Evolutionary conservation across 208 protist species (phyloP).

Genomic region (Crithidia brevicula): DNA sequence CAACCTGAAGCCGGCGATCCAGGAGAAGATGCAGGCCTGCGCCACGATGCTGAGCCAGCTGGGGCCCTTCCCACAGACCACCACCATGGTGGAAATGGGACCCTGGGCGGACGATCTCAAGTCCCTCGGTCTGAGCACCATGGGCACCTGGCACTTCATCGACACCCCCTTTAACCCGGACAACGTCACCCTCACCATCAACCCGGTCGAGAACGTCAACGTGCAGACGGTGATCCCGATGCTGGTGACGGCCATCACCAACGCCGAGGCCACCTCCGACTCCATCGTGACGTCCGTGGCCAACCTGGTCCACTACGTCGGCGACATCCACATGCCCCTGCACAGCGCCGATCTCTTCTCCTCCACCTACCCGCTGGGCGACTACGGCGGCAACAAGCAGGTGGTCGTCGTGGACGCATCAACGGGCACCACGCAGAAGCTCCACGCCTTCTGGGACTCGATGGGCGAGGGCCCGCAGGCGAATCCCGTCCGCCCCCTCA

Average conservation of each 20-base stretch:
- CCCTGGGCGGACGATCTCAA: constrained; percentile 69
- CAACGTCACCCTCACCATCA: constrained; percentile 32
- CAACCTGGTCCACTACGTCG: constrained; percentile 64
- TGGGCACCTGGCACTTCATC: constrained; percentile 64
- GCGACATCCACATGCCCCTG: constrained; percentile 42
- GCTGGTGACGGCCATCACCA: constrained; percentile 31
- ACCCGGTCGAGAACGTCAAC: constrained; percentile 35
- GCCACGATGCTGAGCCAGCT: constrained; percentile 28
- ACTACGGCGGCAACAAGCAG: constrained; percentile 53
- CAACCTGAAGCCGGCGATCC: constrained; percentile 30
- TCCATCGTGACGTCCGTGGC: constrained; percentile 28
- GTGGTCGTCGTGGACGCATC: constrained; percentile 29
- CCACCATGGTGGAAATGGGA: constrained; percentile 44
- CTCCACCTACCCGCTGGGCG: constrained; percentile 41
- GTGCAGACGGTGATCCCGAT: constrained; percentile 39
- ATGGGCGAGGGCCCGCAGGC: constrained; percentile 44
- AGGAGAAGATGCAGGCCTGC: constrained; percentile 24
- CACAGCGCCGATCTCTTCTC: constrained; percentile 42
- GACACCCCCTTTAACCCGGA: constrained; percentile 47
- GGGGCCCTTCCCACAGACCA: constrained; percentile 41
- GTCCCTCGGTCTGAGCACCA: constrained; percentile 34
- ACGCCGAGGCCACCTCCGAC: constrained; percentile 14
- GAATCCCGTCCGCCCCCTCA: constrained; percentile 34
- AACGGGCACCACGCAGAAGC: constrained; percentile 26
- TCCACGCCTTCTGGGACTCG: constrained; percentile 69